Evolutionary conservation across 495 filamentous ascomycete species (phyloP).

Genomic region (Aspergillus saccharolyticus): DNA sequence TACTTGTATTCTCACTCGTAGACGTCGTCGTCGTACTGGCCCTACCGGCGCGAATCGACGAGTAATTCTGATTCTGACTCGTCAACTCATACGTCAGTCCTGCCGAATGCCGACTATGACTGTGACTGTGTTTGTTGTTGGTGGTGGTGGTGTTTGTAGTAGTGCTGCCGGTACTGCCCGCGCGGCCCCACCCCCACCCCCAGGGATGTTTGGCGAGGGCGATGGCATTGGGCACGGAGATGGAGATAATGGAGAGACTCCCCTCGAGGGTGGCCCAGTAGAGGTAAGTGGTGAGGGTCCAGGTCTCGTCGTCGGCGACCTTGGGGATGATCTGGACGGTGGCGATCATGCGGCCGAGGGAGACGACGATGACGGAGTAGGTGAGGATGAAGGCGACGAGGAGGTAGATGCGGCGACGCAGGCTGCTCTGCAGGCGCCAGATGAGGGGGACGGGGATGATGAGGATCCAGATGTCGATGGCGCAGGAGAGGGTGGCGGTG

Average conservation of each 20-base stretch:
- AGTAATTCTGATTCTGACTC: too few species aligned
- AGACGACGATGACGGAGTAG: neutral
- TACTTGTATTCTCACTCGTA: too few species aligned
- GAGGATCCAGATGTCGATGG: neutral
- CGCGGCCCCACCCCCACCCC: too few species aligned
- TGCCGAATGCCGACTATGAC: too few species aligned
- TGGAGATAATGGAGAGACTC: neutral
- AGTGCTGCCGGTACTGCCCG: too few species aligned
- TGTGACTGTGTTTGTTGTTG: too few species aligned
- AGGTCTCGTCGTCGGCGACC: neutral
- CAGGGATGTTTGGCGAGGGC: neutral
- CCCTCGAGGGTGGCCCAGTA: neutral
- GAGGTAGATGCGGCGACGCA: neutral
- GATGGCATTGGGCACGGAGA: neutral
- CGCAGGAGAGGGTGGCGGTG: neutral
- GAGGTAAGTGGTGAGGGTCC: neutral
- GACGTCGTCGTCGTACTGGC: too few species aligned
- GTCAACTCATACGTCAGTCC: too few species aligned
- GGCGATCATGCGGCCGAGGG: neutral
- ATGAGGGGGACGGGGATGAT: neutral
- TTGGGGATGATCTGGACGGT: neutral
- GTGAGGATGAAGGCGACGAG: neutral
- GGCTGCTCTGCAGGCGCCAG: neutral
- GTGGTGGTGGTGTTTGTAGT: too few species aligned
- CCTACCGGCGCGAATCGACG: too few species aligned